A percentile compares a stretch with the other conserved stretches of the same genome.
phyloP scores from a whole-genome alignment of 441 rosid genomes.

The Croton setiger region DNA sequence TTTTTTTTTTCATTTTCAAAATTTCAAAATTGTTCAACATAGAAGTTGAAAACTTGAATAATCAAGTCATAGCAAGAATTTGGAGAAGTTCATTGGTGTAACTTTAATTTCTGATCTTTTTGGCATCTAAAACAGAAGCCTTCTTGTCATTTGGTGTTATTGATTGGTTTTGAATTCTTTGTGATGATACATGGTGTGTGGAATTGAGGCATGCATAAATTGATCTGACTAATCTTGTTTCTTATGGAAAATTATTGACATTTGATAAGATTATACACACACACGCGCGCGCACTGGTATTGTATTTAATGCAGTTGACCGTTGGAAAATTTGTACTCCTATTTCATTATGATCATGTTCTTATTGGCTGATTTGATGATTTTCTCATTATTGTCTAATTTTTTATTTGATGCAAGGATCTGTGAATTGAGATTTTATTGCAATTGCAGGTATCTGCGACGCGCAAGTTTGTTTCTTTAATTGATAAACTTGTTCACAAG shows the following conservation, averaged over 20 bases:
- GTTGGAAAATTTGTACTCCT: not conserved
- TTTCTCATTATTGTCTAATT: not conserved
- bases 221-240: not conserved
- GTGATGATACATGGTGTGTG: not conserved
- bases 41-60: not conserved
- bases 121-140: not conserved
- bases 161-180: not conserved
- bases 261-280: not conserved
- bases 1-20: not conserved
- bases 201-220: not conserved
- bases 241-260: not conserved
- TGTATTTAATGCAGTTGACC: not conserved
- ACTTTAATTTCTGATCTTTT: not conserved
- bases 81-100: not conserved
- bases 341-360: not conserved
- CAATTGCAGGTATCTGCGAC: slow-evolving; percentile 53
- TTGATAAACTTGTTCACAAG: slow-evolving; percentile 60
- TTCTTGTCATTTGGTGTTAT: not conserved
- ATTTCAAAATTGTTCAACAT: not conserved
- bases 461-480: slow-evolving; percentile 58
- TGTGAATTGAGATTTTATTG: slow-evolving; percentile 21
- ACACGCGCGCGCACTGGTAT: no score
- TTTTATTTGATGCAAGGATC: slow-evolving; percentile 4
- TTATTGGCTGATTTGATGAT: not conserved
- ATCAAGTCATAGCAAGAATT: not conserved